Percentiles rank a stretch among this genome's conserved stretches.
Conservation (phyloP, 495 filamentous ascomycete genomes). For the Lophium mytilinum region DNA sequence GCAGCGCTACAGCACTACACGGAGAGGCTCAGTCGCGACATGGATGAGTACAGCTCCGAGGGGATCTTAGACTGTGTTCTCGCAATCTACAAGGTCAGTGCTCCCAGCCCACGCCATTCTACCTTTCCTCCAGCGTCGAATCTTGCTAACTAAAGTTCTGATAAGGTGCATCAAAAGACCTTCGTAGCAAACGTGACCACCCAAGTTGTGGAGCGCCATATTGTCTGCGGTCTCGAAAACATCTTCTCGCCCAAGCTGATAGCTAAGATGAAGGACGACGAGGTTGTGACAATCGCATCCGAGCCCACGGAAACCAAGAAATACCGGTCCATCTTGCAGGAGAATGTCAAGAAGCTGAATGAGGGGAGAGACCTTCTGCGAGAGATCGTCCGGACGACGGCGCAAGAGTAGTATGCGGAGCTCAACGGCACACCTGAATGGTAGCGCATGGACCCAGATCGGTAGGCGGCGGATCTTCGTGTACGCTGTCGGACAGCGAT, state of each 20-base stretch:
- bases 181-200: neutral
- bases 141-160: neutral
- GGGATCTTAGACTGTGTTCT: neutral
- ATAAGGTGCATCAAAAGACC: neutral
- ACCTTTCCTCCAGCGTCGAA: neutral
- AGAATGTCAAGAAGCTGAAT: slow-evolving; percentile 25
- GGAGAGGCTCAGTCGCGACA: neutral
- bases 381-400: neutral
- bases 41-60: neutral
- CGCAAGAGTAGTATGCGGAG: too few species aligned
- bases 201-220: neutral
- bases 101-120: neutral
- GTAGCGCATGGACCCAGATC: too few species aligned
- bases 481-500: too few species aligned
- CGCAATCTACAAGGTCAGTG: neutral
- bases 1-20: neutral
- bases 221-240: neutral
- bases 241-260: neutral
- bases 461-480: too few species aligned
- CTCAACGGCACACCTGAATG: too few species aligned
- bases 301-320: slow-evolving; percentile 21
- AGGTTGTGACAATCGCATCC: slow-evolving; percentile 21
- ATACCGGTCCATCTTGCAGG: slow-evolving; percentile 26
- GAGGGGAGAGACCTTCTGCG: slow-evolving; percentile 14
- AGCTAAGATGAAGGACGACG: neutral